These are phyloP conservation scores for Euclidium syriacum DNA, from an alignment of 345 rosid genomes.

Conservation along the genomic window DNA sequence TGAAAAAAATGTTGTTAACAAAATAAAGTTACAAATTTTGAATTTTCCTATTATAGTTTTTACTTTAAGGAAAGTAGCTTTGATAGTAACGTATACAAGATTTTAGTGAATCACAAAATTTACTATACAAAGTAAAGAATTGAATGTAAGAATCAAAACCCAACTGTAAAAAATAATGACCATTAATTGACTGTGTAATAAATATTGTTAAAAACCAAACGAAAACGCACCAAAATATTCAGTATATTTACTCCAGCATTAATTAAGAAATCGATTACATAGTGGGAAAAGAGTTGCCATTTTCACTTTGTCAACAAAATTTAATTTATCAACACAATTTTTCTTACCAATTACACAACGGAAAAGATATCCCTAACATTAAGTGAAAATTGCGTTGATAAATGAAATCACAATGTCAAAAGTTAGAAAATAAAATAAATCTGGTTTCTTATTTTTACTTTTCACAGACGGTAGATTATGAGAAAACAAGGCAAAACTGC, in stretches of 20 bases:
- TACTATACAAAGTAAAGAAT: neutral
- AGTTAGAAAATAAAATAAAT: neutral
- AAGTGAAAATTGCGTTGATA: slow-evolving; percentile 36
- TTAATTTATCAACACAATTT: slow-evolving; percentile 52
- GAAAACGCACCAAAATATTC: slow-evolving; percentile 8
- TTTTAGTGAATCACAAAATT: neutral
- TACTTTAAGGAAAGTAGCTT: neutral
- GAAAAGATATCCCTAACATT: neutral
- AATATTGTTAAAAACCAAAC: slow-evolving; percentile 15
- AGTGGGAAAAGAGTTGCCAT: neutral
- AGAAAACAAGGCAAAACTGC: slow-evolving; percentile 96
- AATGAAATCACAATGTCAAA: slow-evolving; percentile 29
- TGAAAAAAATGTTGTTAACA: neutral
- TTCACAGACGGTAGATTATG: slow-evolving; percentile 82
- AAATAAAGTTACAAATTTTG: slow-evolving; percentile 17
- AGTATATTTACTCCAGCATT: slow-evolving; percentile 15
- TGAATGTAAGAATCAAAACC: slow-evolving; percentile 17
- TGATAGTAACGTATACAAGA: slow-evolving; percentile 12
- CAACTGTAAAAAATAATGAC: slow-evolving; percentile 4
- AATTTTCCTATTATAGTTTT: neutral
- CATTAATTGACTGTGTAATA: slow-evolving; percentile 19
- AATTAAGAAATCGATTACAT: neutral
- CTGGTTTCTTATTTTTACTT: slow-evolving; percentile 5
- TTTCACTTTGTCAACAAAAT: slow-evolving; percentile 11
- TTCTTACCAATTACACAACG: slow-evolving; percentile 19